These are phyloP conservation scores for Porphyrellus cyaneotinctus DNA, from an alignment of 768 basidiomycete genomes.

Conservation along the genomic window DNA sequence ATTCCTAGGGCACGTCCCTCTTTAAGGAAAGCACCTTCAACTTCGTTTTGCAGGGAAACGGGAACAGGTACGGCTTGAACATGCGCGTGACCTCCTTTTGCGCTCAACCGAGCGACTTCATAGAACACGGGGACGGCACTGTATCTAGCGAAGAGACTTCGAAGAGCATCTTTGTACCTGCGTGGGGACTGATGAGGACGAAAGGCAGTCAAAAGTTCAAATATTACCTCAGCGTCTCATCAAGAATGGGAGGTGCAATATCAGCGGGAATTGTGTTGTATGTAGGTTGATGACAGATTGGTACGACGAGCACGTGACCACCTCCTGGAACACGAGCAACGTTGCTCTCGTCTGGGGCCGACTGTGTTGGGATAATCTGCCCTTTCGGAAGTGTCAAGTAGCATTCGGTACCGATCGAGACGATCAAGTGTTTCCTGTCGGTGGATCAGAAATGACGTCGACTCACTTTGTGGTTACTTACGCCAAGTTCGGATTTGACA, in stretches of 20 bases:
- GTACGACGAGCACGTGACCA: slow-evolving; percentile 91
- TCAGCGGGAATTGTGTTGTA: slow-evolving; percentile 78
- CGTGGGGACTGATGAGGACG: not conserved
- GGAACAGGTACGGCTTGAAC: slow-evolving; percentile 84
- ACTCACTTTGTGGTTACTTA: slow-evolving; percentile 36
- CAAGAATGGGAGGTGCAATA: slow-evolving; percentile 65
- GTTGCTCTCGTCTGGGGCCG: slow-evolving; percentile 40
- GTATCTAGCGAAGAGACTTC: slow-evolving; percentile 66
- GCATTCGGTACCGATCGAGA: slow-evolving; percentile 88
- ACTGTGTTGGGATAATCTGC: slow-evolving; percentile 82
- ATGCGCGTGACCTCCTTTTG: slow-evolving; percentile 93
- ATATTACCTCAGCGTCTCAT: slow-evolving; percentile 72
- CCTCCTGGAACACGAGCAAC: slow-evolving; percentile 75
- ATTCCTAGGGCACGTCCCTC: slow-evolving; percentile 66
- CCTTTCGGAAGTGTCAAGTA: slow-evolving; percentile 97
- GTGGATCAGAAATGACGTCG: slow-evolving; percentile 2
- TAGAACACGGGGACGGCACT: slow-evolving; percentile 70
- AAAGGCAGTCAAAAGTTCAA: not conserved
- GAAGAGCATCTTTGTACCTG: slow-evolving; percentile 79
- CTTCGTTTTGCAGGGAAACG: slow-evolving; percentile 49
- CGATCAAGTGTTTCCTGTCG: slow-evolving; percentile 87
- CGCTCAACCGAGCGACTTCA: slow-evolving; percentile 79
- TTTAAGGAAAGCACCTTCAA: slow-evolving; percentile 68
- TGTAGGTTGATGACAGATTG: slow-evolving; percentile 91
- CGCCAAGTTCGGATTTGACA: slow-evolving; percentile 91